Evolutionary conservation across 2,329 filamentous ascomycete species (phyloP).

Genomic region (Sordariomycetes sp.): DNA sequence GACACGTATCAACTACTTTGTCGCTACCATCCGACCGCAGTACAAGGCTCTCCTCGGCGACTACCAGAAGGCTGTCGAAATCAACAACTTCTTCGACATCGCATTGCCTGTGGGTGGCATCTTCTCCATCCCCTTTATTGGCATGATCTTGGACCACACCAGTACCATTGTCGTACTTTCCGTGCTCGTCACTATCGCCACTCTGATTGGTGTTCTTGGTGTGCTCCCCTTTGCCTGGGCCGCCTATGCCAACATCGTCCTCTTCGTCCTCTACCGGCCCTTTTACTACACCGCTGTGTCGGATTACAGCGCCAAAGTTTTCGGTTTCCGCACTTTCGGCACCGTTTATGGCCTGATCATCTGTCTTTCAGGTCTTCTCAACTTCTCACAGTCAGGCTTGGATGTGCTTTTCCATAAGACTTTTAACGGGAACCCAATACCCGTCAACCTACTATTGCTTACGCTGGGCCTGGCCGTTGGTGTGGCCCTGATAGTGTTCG

Average conservation of each 20-base stretch:
- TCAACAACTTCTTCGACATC: constrained; percentile 79
- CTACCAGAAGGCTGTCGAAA: constrained; percentile 47
- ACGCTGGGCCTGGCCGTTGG: constrained; percentile 55
- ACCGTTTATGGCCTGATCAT: constrained; percentile 92
- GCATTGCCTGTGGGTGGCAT: constrained; percentile 75
- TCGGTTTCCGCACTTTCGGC: constrained; percentile 84
- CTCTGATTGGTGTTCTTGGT: constrained; percentile 67
- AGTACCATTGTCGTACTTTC: constrained; percentile 63
- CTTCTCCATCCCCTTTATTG: constrained; percentile 80
- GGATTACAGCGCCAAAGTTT: constrained; percentile 85
- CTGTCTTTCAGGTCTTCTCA: constrained; percentile 73
- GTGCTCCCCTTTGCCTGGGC: constrained; percentile 60
- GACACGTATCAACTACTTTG: constrained; percentile 86
- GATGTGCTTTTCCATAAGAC: constrained; percentile 68
- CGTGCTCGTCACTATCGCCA: constrained; percentile 61
- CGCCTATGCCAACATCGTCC: constrained; percentile 64
- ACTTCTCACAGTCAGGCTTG: constrained; percentile 73
- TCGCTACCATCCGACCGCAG: constrained; percentile 76
- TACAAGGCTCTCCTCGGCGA: constrained; percentile 67
- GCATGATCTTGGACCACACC: constrained; percentile 66
- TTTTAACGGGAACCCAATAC: constrained; percentile 64
- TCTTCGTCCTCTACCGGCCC: constrained; percentile 80
- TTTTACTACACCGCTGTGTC: constrained; percentile 89
- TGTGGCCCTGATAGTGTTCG: constrained; percentile 55
- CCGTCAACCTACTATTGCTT: constrained; percentile 65